Evolutionary conservation across 306 rosid species (phyloP), one percentile per base, ranked within the genome.

Genomic region (Acmispon strigosus): DNA sequence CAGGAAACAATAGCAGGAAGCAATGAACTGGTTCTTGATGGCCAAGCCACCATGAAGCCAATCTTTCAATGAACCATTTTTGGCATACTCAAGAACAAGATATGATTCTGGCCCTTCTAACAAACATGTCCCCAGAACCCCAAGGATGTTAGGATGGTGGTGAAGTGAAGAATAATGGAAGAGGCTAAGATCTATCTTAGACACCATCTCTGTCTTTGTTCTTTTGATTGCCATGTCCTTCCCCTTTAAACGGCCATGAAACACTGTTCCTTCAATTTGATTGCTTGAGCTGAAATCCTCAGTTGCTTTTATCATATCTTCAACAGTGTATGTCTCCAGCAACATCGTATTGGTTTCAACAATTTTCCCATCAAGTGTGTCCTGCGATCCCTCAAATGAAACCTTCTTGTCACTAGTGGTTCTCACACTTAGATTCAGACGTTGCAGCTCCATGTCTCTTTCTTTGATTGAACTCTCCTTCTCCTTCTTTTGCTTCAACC

Each of bases 31-130:
- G 75, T 86, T 93, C 82, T 93, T 93, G 62, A 93, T 86, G 39
- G 98, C 98, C 77, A 93, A 66, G 42, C 98, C 96, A 19, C 94
- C 94, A 22, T 93, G 97, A 48, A 93, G 89, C 98, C 98, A 93
- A 61, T 93, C 98, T 73, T 87, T 90, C 62, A 93, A 60, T 3
- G 98, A 87, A 17, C 98, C 98, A 29, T 93, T 93, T 67, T 81
- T 82, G 1, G 94, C 92, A 58, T 83, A 88, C 88, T 90, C 98
- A 24, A 88, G 89, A 15, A 87, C 86, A 56, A 90, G 72, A 73
- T 66, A 86, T 0, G 96, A 90, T 24, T 88, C 90, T 43, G 72
- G 70, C 39, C 81, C 86, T 20, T 86, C 88, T 1, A 69, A 73
- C 15, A 82, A 64, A 58, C 96, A 72, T 16, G 86, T 87, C 15